A percentile compares a stretch with the other conserved stretches of the same genome.
phyloP scores from a whole-genome alignment of 2,329 filamentous ascomycete genomes.

The Verticillium nubilum region DNA sequence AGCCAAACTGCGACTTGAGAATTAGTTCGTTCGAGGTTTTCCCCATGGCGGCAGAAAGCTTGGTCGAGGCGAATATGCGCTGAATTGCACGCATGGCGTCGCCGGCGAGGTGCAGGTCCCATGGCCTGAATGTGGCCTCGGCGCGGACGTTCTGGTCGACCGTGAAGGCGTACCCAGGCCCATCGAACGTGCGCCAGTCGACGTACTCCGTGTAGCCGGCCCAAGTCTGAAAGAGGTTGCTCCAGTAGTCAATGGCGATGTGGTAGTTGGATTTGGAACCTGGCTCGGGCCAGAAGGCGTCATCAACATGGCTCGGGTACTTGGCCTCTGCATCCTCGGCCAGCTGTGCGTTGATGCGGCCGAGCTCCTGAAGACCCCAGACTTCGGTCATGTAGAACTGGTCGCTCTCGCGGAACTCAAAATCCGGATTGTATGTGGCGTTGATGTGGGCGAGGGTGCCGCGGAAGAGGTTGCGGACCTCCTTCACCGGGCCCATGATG shows the following conservation, averaged over 20 bases:
- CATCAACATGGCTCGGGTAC: conserved; percentile 9
- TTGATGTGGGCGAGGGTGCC: conserved; percentile 24
- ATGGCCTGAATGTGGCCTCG: conserved; percentile 21
- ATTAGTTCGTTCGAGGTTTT: conserved; percentile 24
- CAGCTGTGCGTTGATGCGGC: conserved; percentile 23
- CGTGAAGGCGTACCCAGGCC: conserved; percentile 17
- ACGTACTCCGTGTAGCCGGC: conserved; percentile 28
- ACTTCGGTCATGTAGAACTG: conserved; percentile 37
- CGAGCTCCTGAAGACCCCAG: conserved; percentile 36
- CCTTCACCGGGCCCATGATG: conserved; percentile 32
- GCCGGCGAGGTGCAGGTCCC: conserved; percentile 23
- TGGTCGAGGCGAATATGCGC: conserved; percentile 23
- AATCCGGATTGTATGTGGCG: conserved; percentile 24
- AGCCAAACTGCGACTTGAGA: conserved; percentile 23
- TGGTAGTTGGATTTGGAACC: conserved; percentile 20
- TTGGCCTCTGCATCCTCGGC: conserved; percentile 12
- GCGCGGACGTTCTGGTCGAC: conserved; percentile 13
- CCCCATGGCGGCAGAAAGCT: conserved; percentile 17
- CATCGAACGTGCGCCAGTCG: conserved; percentile 25
- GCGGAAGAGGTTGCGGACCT: conserved; percentile 23
- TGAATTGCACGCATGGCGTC: conserved; percentile 21
- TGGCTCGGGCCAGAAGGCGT: conserved; percentile 15
- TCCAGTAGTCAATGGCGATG: conserved; percentile 34
- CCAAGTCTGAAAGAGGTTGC: conserved; percentile 32
- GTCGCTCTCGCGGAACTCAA: conserved; percentile 29